Evolutionary conservation across 202 grass and related monocot species (phyloP).

Genomic region (Miscanthus sacchariflorus): DNA sequence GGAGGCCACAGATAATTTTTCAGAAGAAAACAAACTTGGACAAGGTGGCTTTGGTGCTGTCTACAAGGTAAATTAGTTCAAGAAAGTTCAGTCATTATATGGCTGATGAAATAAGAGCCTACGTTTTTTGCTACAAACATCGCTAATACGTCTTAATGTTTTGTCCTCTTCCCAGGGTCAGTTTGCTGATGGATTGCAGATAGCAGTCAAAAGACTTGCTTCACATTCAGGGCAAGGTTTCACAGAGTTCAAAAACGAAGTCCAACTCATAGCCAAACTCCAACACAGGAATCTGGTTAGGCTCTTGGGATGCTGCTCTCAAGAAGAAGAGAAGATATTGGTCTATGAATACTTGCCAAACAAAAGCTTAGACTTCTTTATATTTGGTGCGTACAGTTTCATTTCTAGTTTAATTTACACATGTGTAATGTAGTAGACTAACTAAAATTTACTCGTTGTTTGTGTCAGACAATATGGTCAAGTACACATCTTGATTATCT

Average conservation of each 20-base stretch:
- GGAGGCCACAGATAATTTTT: constrained; percentile 49
- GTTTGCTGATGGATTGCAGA: constrained; percentile 39
- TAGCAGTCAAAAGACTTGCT: constrained; percentile 66
- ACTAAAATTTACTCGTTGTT: neutral
- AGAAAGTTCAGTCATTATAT: neutral
- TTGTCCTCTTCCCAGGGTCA: constrained; percentile 36
- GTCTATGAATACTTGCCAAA: constrained; percentile 73
- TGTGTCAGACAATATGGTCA: neutral
- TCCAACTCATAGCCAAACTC: constrained; percentile 68
- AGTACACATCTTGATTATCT: neutral
- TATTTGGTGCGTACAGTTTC: constrained; percentile 47
- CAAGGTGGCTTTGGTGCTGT: constrained; percentile 64
- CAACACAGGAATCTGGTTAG: constrained; percentile 73
- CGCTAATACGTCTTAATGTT: neutral
- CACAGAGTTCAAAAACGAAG: constrained; percentile 69
- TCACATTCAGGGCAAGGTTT: constrained; percentile 68
- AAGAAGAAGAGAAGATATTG: constrained; percentile 61
- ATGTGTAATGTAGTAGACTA: neutral
- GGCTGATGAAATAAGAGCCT: neutral
- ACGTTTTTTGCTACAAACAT: neutral
- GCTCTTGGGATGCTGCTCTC: constrained; percentile 63
- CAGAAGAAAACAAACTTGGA: constrained; percentile 62
- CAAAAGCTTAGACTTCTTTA: constrained; percentile 66
- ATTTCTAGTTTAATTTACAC: neutral
- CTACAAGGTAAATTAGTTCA: constrained; percentile 49